Percentiles rank a stretch among this genome's conserved stretches.
Conservation (phyloP, 768 basidiomycete species). For the Tephrocybe sp. region DNA sequence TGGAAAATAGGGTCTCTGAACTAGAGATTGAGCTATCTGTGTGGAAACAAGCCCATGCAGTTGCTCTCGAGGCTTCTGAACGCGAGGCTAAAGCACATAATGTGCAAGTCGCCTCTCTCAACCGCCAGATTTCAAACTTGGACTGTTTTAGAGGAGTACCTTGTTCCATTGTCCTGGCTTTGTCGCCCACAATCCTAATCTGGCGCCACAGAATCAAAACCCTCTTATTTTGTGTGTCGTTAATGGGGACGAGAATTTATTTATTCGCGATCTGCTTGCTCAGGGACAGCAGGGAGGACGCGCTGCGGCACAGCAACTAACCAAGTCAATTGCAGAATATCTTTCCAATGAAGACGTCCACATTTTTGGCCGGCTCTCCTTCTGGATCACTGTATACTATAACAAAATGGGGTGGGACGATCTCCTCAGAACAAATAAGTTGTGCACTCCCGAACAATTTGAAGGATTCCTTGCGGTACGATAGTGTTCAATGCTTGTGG, state of each 20-base stretch:
- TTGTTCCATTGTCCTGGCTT: background rate
- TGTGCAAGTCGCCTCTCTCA: conserved; percentile 60
- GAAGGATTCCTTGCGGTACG: conserved; percentile 60
- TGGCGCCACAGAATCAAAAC: conserved; percentile 47
- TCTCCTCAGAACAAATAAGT: conserved; percentile 45
- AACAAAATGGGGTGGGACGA: conserved; percentile 58
- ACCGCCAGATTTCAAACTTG: conserved; percentile 58
- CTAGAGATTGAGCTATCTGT: conserved; percentile 67
- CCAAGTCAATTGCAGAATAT: conserved; percentile 66
- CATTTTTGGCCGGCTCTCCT: conserved; percentile 62
- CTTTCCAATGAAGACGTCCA: conserved; percentile 60
- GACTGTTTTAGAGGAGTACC: conserved; percentile 45
- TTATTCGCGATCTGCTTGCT: conserved; percentile 52
- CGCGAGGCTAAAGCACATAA: conserved; percentile 66
- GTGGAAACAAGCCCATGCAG: conserved; percentile 70
- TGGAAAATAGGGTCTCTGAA: conserved; percentile 64
- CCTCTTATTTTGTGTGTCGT: conserved; percentile 73
- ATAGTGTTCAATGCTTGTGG: conserved; percentile 2
- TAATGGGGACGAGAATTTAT: conserved; percentile 70
- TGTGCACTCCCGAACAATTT: conserved; percentile 65
- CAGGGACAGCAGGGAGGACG: conserved; percentile 69
- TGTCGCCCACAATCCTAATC: background rate
- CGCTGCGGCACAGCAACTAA: conserved; percentile 61
- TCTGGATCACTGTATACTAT: conserved; percentile 73
- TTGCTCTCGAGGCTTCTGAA: conserved; percentile 58